Evolutionary conservation across 352 stramenopile genomes (phyloP), one percentile per base, ranked within the genome.

Genomic region (Phytophthora ramorum): DNA sequence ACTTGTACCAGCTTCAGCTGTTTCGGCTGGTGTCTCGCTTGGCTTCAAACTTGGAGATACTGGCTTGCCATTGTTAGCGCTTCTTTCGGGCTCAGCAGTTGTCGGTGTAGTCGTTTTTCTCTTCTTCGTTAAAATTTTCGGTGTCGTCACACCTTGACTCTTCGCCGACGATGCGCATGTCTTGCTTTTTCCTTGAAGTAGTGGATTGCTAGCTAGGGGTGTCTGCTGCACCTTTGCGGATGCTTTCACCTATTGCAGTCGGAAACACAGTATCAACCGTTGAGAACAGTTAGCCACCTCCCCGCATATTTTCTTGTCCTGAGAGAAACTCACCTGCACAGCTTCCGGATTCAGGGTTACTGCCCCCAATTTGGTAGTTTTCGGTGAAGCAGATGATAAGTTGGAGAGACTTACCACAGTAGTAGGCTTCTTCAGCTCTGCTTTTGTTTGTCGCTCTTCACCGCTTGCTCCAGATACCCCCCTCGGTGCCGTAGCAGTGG

Each of bases 291-390:
- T 3, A 20, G 8, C 7, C 8, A 44, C 4, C 7, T 40, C 34
- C 34, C 34, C 2, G 2, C 12, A 5, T 40, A 40, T n/a, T 40
- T 7, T n/a, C 22, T 3, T 24, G 22, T 40, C 7, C 34, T 34
- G 10, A 54, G 12, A 58, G 40, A 13, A 41, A 6, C 22, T 19
- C 34, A 65, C 57, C 57, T 65, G 57, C 20, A 8, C 16, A 46
- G 44, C 28, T n/a, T 47, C n/a, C 19, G 10, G 22, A 22, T 17
- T 50, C 32, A 22, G 32, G 22, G 17, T 48, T 28, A 35, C 51
- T 24, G 7, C 17, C n/a, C 44, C 38, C n/a, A 16, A 22, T 4
- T 57, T 52, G 0, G 20, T 30, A 19, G 32, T 6, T 34, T 63
- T 40, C 34, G 26, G 4, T 17, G 56, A 20, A 40, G 6, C 5